A percentile compares a stretch with the other conserved stretches of the same genome.
phyloP scores from a whole-genome alignment of 2,329 filamentous ascomycete species.

The Arthrobotrys entomopaga region DNA sequence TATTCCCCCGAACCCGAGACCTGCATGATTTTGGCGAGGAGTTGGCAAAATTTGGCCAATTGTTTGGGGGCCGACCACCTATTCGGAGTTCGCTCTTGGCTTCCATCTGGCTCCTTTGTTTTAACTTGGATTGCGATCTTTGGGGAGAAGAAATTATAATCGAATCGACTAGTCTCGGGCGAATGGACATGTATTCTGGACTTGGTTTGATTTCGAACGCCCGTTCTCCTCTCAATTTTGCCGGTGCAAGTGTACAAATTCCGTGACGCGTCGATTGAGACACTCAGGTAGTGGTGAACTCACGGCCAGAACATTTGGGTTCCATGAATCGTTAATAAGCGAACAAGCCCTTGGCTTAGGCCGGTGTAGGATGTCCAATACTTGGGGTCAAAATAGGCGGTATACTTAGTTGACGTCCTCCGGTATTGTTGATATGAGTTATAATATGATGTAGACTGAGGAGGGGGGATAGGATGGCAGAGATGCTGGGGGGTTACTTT shows the following conservation, averaged over 20 bases:
- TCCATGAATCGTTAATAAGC: too few relatives aligned
- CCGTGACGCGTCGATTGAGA: too few relatives aligned
- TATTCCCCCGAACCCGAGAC: constrained; percentile 11
- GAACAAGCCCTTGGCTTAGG: too few relatives aligned
- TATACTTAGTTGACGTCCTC: not conserved
- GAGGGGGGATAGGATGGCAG: constrained; percentile 8
- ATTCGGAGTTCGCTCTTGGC: not conserved
- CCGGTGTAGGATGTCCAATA: too few relatives aligned
- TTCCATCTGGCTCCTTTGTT: not conserved
- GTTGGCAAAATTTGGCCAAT: not conserved
- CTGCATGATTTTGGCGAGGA: not conserved
- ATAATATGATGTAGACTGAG: not conserved
- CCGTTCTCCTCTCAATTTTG: too few relatives aligned
- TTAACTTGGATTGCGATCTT: not conserved
- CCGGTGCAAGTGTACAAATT: not conserved
- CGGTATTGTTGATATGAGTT: not conserved
- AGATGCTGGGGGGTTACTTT: constrained; percentile 14
- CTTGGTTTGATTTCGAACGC: too few relatives aligned
- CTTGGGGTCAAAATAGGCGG: too few relatives aligned
- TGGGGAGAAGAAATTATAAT: too few relatives aligned
- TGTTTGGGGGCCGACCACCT: not conserved
- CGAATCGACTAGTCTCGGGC: too few relatives aligned
- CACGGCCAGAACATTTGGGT: too few relatives aligned
- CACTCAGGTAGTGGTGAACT: too few relatives aligned
- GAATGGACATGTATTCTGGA: too few relatives aligned